Percentiles rank a stretch among this genome's conserved stretches.
Conservation (phyloP, 2,329 filamentous ascomycete species). For the Plectosphaerella cucumerina region DNA sequence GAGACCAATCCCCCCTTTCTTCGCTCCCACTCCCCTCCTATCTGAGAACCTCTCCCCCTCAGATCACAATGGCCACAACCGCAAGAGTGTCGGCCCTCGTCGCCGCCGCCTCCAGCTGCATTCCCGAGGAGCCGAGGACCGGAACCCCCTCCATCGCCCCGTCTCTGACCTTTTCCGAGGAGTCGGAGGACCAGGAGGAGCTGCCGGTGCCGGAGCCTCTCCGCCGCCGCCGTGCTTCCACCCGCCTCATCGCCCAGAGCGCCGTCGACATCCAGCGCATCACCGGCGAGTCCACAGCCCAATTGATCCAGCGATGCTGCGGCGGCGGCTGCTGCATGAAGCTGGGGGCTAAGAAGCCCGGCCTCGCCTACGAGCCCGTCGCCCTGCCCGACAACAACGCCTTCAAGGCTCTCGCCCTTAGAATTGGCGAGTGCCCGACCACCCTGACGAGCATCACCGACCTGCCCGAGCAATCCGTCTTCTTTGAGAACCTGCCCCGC, state of each 20-base stretch:
- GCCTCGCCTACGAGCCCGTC: slow-evolving; percentile 48
- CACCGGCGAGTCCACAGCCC: slow-evolving; percentile 59
- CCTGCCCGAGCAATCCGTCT: slow-evolving; percentile 71
- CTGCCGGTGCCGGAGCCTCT: slow-evolving; percentile 33
- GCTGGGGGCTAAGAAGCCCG: slow-evolving; percentile 36
- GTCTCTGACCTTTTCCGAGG: slow-evolving; percentile 59
- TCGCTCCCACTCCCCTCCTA: too few relatives aligned
- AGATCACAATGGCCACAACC: slow-evolving; percentile 26
- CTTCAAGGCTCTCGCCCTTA: slow-evolving; percentile 73
- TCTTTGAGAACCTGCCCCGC: slow-evolving; percentile 55
- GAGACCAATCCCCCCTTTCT: too few relatives aligned
- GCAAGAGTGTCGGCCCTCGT: slow-evolving; percentile 33
- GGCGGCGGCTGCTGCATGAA: slow-evolving; percentile 61
- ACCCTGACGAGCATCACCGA: slow-evolving; percentile 67
- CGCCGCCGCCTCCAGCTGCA: slow-evolving; percentile 33
- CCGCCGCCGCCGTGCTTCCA: slow-evolving; percentile 62
- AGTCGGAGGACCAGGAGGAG: slow-evolving; percentile 56
- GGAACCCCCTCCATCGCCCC: slow-evolving; percentile 49
- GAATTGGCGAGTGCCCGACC: slow-evolving; percentile 70
- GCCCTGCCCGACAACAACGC: slow-evolving; percentile 75
- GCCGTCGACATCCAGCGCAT: slow-evolving; percentile 59
- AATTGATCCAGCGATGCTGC: slow-evolving; percentile 59
- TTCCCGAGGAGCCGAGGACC: slow-evolving; percentile 38
- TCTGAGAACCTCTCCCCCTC: background rate
- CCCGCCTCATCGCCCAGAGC: slow-evolving; percentile 61